Evolutionary conservation across 179 eudicot genomes (phyloP).

Genomic region (Silene noctiflora): DNA sequence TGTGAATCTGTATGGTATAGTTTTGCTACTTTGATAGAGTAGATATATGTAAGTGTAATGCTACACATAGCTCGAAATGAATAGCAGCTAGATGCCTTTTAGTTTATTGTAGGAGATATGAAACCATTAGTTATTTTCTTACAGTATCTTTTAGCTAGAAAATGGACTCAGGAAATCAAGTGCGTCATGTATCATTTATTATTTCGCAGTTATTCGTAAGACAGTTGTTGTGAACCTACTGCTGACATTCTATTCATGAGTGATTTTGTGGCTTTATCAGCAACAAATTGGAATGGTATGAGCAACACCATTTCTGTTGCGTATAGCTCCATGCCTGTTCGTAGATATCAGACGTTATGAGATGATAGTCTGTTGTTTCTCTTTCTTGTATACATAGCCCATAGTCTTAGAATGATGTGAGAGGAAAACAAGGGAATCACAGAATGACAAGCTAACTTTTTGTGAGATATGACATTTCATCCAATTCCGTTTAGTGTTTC

Average conservation of each 20-base stretch:
- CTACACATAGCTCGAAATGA: too few relatives aligned
- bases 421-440: neutral
- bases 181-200: neutral
- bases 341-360: slow-evolving; percentile 2
- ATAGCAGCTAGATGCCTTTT: too few relatives aligned
- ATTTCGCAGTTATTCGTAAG: neutral
- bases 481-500: too few relatives aligned
- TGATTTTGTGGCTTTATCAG: slow-evolving; percentile 67
- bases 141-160: neutral
- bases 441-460: too few relatives aligned
- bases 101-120: too few relatives aligned
- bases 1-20: too few relatives aligned
- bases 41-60: too few relatives aligned
- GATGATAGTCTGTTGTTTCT: slow-evolving; percentile 1
- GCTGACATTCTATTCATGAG: slow-evolving; percentile 43
- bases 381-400: neutral
- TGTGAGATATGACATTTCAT: too few relatives aligned
- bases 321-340: slow-evolving; percentile 15
- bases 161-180: neutral
- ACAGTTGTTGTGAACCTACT: slow-evolving; percentile 27
- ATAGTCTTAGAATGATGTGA: neutral
- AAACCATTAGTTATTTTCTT: too few relatives aligned
- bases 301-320: slow-evolving; percentile 24
- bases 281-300: slow-evolving; percentile 92
- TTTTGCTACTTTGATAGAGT: too few relatives aligned